Conservation (phyloP, 2,329 filamentous ascomycete species). For the Pseudogymnoascus sp. region DNA sequence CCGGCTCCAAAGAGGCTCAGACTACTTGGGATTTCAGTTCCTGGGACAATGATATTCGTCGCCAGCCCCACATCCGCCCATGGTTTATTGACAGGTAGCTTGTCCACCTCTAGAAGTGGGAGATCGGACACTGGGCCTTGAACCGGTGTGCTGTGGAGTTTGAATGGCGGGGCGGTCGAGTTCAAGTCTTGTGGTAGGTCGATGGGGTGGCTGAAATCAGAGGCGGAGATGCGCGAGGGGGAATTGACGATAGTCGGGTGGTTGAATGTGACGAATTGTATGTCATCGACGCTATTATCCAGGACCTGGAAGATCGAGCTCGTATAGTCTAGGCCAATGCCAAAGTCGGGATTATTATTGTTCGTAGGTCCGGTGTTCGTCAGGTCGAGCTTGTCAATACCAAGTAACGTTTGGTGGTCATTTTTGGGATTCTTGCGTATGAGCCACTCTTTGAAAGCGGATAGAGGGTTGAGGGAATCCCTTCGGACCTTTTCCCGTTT, state of each 20-base stretch:
- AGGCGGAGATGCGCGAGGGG: constrained; percentile 10
- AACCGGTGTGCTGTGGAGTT: background rate
- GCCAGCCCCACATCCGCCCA: constrained; percentile 14
- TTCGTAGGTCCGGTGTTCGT: background rate
- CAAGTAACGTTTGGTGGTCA: constrained; percentile 15
- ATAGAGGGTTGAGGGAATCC: constrained; percentile 24
- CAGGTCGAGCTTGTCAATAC: constrained; percentile 21
- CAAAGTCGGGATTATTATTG: constrained; percentile 12
- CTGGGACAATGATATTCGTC: constrained; percentile 13
- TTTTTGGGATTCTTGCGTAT: background rate
- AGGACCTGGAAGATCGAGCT: constrained; percentile 20
- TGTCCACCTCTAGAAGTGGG: constrained; percentile 13
- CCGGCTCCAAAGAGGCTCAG: constrained; percentile 8
- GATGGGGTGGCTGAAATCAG: constrained; percentile 13
- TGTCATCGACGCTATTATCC: constrained; percentile 15
- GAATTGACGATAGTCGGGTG: constrained; percentile 12
- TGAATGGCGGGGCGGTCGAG: constrained; percentile 12
- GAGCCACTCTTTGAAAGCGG: constrained; percentile 33
- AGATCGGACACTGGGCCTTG: background rate
- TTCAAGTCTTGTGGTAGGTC: constrained; percentile 16
- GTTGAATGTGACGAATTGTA: constrained; percentile 18
- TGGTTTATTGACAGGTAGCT: constrained; percentile 9
- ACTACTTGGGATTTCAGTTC: constrained; percentile 8
- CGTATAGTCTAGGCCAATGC: constrained; percentile 21
- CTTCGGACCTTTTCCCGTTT: constrained; percentile 37